A percentile compares a stretch with the other conserved stretches of the same genome.
Conservation (phyloP, 805 yeast genomes). For the Hanseniaspora thailandica region DNA sequence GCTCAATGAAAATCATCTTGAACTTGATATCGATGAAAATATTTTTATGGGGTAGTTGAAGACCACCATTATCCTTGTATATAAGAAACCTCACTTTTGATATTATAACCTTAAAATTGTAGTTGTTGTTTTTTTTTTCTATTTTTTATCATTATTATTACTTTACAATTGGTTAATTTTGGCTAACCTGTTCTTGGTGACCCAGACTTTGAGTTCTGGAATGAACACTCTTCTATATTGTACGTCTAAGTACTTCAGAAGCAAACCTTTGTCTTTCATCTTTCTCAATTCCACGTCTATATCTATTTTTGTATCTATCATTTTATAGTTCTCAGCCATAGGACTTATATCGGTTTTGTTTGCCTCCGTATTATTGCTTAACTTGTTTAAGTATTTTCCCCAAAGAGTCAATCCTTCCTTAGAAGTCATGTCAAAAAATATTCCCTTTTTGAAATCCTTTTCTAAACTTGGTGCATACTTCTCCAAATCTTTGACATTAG, state of each 20-base stretch:
- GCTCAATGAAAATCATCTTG: not conserved
- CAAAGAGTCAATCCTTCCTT: constrained; percentile 2
- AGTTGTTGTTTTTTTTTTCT: not conserved
- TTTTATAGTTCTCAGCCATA: not conserved
- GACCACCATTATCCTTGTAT: too few relatives aligned
- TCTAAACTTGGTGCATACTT: not conserved
- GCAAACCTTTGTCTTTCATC: not conserved
- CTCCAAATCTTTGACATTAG: not conserved
- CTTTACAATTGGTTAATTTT: not conserved
- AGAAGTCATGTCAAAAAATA: constrained; percentile 11
- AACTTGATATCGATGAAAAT: not conserved
- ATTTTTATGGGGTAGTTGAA: too few relatives aligned
- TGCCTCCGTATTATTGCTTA: not conserved
- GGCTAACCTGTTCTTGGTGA: not conserved
- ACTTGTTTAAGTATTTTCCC: not conserved
- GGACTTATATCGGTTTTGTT: not conserved
- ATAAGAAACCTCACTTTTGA: too few relatives aligned
- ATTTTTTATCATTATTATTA: not conserved
- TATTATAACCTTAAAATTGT: too few relatives aligned
- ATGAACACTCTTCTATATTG: constrained; percentile 1
- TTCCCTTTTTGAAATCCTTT: not conserved
- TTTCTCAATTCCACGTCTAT: not conserved
- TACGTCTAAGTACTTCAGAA: not conserved
- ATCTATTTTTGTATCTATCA: not conserved
- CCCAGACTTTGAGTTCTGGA: constrained; percentile 4